Evolutionary conservation across 1,139 yeast genomes (phyloP).

Genomic region (Williopsis jadinii): DNA sequence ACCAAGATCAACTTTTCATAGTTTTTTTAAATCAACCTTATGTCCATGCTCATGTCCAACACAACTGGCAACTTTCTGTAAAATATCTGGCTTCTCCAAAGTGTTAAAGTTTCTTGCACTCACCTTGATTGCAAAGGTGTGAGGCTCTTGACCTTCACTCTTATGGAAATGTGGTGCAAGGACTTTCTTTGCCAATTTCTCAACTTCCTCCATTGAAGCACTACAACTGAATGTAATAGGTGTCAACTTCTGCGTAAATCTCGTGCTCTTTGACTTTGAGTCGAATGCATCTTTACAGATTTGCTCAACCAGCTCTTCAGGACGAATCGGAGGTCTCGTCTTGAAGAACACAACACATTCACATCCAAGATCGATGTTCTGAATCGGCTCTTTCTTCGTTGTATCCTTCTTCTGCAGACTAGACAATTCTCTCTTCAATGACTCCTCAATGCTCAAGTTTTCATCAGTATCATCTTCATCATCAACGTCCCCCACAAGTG

Average conservation of each 20-base stretch:
- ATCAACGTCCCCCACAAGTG: conserved; percentile 27
- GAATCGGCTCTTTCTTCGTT: conserved; percentile 39
- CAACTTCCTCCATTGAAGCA: conserved; percentile 63
- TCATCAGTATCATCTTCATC: conserved; percentile 28
- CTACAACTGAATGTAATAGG: conserved; percentile 76
- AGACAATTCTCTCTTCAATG: conserved; percentile 60
- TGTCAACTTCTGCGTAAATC: conserved; percentile 70
- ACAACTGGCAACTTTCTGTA: conserved; percentile 59
- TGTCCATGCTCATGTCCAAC: conserved; percentile 72
- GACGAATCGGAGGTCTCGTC: conserved; percentile 69
- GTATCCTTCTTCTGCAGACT: conserved; percentile 28
- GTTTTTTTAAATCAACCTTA: conserved; percentile 67
- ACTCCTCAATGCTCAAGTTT: conserved; percentile 63
- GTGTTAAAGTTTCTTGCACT: conserved; percentile 73
- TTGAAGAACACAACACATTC: conserved; percentile 85
- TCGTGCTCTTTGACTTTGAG: conserved; percentile 48
- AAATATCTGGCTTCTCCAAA: conserved; percentile 61
- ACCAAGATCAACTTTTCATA: conserved; percentile 76
- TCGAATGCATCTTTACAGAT: conserved; percentile 56
- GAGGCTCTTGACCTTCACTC: conserved; percentile 38
- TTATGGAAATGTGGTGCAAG: conserved; percentile 64
- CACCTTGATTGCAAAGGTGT: conserved; percentile 77
- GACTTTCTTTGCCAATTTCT: conserved; percentile 48
- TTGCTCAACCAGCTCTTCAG: conserved; percentile 58
- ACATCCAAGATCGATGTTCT: conserved; percentile 65